These are phyloP conservation scores for Candida ipomoeae DNA, from an alignment of 805 yeast species.

Conservation along the genomic window DNA sequence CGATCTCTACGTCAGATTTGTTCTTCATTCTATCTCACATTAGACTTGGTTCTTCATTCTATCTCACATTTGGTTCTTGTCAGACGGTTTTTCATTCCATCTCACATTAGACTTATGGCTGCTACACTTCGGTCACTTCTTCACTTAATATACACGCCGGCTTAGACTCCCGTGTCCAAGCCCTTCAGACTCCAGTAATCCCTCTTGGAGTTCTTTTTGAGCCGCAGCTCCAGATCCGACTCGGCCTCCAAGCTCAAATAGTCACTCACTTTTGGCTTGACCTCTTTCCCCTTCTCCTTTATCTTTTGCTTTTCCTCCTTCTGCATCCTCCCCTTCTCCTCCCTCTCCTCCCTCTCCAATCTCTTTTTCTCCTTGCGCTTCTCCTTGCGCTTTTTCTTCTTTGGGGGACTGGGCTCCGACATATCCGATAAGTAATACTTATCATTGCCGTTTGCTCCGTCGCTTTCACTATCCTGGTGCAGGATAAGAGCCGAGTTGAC, in stretches of 20 bases:
- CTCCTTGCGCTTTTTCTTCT: slow-evolving; percentile 1
- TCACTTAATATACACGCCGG: neutral
- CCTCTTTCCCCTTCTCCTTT: neutral
- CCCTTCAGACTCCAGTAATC: slow-evolving; percentile 44
- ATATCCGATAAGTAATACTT: slow-evolving; percentile 43
- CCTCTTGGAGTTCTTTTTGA: slow-evolving; percentile 34
- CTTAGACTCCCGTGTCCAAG: slow-evolving; percentile 18
- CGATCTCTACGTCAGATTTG: too few relatives aligned
- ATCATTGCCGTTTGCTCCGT: slow-evolving; percentile 35
- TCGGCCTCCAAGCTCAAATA: slow-evolving; percentile 22
- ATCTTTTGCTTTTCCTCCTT: neutral
- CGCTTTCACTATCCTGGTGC: slow-evolving; percentile 29
- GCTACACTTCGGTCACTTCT: too few relatives aligned
- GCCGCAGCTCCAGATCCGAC: slow-evolving; percentile 15
- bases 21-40: too few relatives aligned
- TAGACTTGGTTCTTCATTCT: too few relatives aligned
- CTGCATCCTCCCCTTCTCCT: neutral
- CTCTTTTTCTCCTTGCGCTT: neutral
- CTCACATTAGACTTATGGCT: too few relatives aligned
- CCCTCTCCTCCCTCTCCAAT: neutral
- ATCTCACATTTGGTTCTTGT: too few relatives aligned
- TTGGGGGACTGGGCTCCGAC: slow-evolving; percentile 19
- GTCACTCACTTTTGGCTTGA: slow-evolving; percentile 14
- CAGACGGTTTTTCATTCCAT: too few relatives aligned
- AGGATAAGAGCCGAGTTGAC: slow-evolving; percentile 52